phyloP scores from a whole-genome alignment of 2,329 filamentous ascomycete genomes.

The Xylariaceae sp. region DNA sequence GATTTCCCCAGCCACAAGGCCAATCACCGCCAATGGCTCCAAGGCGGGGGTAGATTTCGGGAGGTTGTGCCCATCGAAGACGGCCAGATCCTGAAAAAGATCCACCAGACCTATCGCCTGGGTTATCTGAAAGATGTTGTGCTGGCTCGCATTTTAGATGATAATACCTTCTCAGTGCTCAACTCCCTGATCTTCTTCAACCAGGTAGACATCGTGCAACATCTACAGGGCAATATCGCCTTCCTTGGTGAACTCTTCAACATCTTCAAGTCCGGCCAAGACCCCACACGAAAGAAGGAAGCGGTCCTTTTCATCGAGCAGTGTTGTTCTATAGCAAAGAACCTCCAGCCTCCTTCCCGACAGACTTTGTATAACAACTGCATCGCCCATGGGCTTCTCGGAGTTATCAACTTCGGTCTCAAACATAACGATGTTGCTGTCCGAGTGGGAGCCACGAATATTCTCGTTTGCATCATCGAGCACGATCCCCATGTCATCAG shows the following conservation, averaged over 20 bases:
- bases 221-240: constrained; percentile 77
- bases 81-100: constrained; percentile 76
- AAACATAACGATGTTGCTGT: constrained; percentile 80
- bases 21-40: constrained; percentile 90
- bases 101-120: constrained; percentile 91
- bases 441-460: constrained; percentile 87
- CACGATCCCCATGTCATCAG: constrained; percentile 94
- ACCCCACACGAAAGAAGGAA: constrained; percentile 78
- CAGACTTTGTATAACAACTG: constrained; percentile 86
- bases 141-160: constrained; percentile 89
- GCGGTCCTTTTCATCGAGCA: constrained; percentile 96
- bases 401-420: constrained; percentile 88
- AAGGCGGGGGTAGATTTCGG: constrained; percentile 85
- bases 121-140: constrained; percentile 99
- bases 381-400: constrained; percentile 78
- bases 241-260: constrained; percentile 85
- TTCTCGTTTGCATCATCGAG: constrained; percentile 89
- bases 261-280: constrained; percentile 69
- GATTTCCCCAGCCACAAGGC: constrained; percentile 98
- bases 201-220: constrained; percentile 94
- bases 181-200: constrained; percentile 99
- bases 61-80: constrained; percentile 94
- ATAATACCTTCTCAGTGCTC: constrained; percentile 94
- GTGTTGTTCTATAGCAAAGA: constrained; percentile 91
- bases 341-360: constrained; percentile 77